Evolutionary conservation across 2,329 filamentous ascomycete genomes (phyloP).

Genomic region (Arthroderma sp.): DNA sequence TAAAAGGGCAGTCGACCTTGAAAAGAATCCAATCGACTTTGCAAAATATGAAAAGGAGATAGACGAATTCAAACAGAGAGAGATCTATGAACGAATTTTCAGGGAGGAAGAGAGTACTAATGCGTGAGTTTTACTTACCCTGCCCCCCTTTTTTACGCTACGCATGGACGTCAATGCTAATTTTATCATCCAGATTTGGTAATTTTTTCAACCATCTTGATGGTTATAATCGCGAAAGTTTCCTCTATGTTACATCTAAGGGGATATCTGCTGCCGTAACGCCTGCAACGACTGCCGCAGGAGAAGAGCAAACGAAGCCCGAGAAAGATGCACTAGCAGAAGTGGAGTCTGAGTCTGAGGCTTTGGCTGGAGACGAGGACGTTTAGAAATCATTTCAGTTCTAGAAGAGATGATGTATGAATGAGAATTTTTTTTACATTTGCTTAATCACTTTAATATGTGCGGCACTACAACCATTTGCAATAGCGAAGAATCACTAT

Average conservation of each 20-base stretch:
- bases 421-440: too few relatives aligned
- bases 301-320: conserved; percentile 11
- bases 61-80: conserved; percentile 73
- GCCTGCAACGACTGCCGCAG: conserved; percentile 3
- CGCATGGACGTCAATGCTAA: not conserved
- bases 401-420: too few relatives aligned
- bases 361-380: too few relatives aligned
- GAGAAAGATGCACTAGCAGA: conserved; percentile 18
- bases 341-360: conserved; percentile 15
- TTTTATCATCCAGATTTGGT: conserved; percentile 45
- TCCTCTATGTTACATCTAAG: conserved; percentile 60
- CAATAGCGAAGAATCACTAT: too few relatives aligned
- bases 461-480: too few relatives aligned
- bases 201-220: conserved; percentile 70
- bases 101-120: conserved; percentile 77
- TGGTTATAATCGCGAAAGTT: conserved; percentile 56
- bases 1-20: conserved; percentile 51
- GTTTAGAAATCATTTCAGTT: too few relatives aligned
- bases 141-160: not conserved
- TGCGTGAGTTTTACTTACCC: conserved; percentile 47
- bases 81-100: conserved; percentile 90
- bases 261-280: conserved; percentile 43
- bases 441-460: too few relatives aligned
- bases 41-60: conserved; percentile 64
- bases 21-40: conserved; percentile 63